A percentile compares a stretch with the other conserved stretches of the same genome.
phyloP scores from a whole-genome alignment of 2,329 filamentous ascomycete species.

The Thielaviopsis ethacetica region DNA sequence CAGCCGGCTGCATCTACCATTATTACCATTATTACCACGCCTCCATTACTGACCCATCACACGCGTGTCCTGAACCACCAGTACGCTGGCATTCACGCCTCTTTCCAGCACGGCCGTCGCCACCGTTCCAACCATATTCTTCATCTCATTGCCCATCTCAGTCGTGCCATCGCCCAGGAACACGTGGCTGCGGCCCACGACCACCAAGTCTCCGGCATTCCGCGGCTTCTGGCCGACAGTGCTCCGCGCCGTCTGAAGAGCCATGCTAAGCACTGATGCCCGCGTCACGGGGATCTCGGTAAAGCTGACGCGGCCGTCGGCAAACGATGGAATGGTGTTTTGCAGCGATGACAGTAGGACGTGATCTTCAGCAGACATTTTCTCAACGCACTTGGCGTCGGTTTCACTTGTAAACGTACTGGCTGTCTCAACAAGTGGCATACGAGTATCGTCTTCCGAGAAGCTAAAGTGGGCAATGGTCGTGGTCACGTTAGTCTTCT shows the following conservation, averaged over 20 bases:
- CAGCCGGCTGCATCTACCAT: too few species aligned
- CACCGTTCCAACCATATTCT: slow-evolving; percentile 6
- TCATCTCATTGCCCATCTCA: slow-evolving; percentile 8
- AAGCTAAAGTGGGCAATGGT: slow-evolving; percentile 43
- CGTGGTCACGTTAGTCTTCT: slow-evolving; percentile 61
- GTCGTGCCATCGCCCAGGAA: slow-evolving; percentile 3
- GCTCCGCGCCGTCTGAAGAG: background rate
- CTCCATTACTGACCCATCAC: background rate
- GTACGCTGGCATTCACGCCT: slow-evolving; percentile 5
- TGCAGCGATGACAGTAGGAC: slow-evolving; percentile 6
- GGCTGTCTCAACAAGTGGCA: background rate
- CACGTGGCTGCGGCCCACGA: slow-evolving; percentile 5
- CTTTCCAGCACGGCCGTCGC: slow-evolving; percentile 1
- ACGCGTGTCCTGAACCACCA: slow-evolving; percentile 7
- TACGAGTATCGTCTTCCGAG: slow-evolving; percentile 11
- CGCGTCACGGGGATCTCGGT: slow-evolving; percentile 6
- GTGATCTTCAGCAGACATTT: slow-evolving; percentile 6
- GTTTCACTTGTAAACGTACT: background rate
- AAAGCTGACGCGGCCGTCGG: slow-evolving; percentile 2
- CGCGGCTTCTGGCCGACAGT: slow-evolving; percentile 8
- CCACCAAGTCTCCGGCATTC: slow-evolving; percentile 8
- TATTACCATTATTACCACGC: background rate
- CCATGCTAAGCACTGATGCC: background rate
- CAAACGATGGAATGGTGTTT: slow-evolving; percentile 2
- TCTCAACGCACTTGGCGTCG: background rate